phyloP scores from a whole-genome alignment of 108 stramenopile species.

The Phaeodactylum tricornutum region DNA sequence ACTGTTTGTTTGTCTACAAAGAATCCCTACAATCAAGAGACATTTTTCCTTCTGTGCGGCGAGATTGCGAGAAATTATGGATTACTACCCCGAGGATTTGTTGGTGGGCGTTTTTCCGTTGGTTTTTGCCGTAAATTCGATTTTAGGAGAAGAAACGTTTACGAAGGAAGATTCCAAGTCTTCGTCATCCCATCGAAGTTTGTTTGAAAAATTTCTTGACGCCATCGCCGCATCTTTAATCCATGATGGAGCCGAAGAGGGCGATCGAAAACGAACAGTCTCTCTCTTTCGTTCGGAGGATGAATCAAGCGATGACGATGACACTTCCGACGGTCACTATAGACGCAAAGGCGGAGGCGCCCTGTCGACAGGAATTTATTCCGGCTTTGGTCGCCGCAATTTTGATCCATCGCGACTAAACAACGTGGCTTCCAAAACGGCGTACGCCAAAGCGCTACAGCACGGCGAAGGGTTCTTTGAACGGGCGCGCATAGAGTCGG shows the following conservation, averaged over 20 bases:
- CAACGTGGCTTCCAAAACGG: background rate
- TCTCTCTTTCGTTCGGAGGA: slow-evolving; percentile 18
- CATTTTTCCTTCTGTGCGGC: background rate
- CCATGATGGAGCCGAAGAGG: slow-evolving; percentile 15
- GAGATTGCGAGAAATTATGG: slow-evolving; percentile 19
- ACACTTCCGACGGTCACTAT: background rate
- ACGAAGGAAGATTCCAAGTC: no score
- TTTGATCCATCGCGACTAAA: background rate
- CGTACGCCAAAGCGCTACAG: slow-evolving; percentile 28
- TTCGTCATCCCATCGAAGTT: slow-evolving; percentile 10
- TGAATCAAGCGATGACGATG: slow-evolving; percentile 6
- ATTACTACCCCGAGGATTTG: slow-evolving; percentile 35
- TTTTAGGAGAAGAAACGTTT: slow-evolving; percentile 7
- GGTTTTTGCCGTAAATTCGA: slow-evolving; percentile 53
- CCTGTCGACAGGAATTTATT: background rate
- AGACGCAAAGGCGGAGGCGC: background rate
- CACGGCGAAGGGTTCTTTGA: slow-evolving; percentile 46
- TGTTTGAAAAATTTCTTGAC: slow-evolving; percentile 47
- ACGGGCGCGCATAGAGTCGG: slow-evolving; percentile 45
- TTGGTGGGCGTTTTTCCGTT: slow-evolving; percentile 43
- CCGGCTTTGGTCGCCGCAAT: slow-evolving; percentile 4
- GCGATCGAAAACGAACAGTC: background rate
- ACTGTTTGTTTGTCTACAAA: background rate
- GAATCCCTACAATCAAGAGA: background rate
- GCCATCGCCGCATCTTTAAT: slow-evolving; percentile 27